These are phyloP conservation scores for Rubia tinctorum DNA, from an alignment of 305 asterid genomes.

Conservation along the genomic window DNA sequence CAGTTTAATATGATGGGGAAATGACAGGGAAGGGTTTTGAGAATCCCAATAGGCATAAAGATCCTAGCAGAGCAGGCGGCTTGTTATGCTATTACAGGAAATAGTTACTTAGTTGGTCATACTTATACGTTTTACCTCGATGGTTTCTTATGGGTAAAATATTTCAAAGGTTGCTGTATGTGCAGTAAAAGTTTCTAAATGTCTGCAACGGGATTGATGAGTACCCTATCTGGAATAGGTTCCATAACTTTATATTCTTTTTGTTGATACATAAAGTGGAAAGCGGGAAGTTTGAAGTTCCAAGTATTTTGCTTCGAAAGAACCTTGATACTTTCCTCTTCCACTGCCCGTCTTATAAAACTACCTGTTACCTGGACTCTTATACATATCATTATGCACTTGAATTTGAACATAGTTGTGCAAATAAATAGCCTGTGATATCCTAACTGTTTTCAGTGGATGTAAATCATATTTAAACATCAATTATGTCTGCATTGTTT, in stretches of 20 bases:
- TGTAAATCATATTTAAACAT: not conserved
- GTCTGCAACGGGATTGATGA: not conserved
- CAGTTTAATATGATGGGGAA: not conserved
- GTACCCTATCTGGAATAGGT: not conserved
- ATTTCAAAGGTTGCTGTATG: too few relatives aligned
- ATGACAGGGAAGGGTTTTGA: not conserved
- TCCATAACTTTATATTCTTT: not conserved
- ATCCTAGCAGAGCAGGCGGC: not conserved
- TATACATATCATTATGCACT: not conserved
- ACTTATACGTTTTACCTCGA: not conserved
- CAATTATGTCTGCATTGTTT: not conserved
- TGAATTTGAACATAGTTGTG: not conserved
- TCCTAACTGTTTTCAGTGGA: not conserved
- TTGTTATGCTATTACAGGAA: not conserved
- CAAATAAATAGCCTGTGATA: not conserved
- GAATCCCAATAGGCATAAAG: not conserved
- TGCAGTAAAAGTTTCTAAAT: not conserved
- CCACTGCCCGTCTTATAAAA: not conserved
- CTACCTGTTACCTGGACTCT: not conserved
- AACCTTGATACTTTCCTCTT: not conserved
- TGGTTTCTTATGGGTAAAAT: not conserved
- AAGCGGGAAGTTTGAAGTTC: not conserved
- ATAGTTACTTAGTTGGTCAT: not conserved
- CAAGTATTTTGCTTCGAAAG: not conserved
- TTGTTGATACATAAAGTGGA: not conserved